phyloP scores from a whole-genome alignment of 257 asterid genomes.

The Plantago ovata region DNA sequence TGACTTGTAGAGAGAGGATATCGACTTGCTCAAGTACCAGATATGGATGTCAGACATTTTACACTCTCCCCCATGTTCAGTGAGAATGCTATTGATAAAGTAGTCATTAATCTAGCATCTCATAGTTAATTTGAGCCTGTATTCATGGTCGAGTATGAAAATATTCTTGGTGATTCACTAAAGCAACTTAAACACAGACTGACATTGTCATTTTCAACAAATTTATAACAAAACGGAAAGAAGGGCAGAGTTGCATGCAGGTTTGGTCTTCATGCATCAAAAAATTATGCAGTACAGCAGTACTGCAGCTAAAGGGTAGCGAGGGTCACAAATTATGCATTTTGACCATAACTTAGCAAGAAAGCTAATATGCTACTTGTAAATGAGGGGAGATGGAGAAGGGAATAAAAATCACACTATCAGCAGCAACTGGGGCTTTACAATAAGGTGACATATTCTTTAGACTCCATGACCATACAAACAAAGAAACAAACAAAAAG shows the following conservation, averaged over 20 bases:
- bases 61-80: background rate
- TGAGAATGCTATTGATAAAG: background rate
- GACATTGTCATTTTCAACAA: background rate
- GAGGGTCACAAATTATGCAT: too few species aligned
- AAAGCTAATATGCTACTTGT: too few species aligned
- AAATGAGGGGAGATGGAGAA: too few species aligned
- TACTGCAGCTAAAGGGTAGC: too few species aligned
- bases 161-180: background rate
- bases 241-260: slow-evolving; percentile 2
- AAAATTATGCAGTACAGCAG: too few species aligned
- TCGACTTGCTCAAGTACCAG: slow-evolving; percentile 1
- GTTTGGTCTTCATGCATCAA: background rate
- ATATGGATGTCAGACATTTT: background rate
- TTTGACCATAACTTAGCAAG: too few species aligned
- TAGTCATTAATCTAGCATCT: too few species aligned
- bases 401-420: too few species aligned
- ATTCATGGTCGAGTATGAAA: background rate
- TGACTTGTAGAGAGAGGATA: slow-evolving; percentile 13
- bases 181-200: background rate
- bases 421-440: too few species aligned
- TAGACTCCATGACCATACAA: too few species aligned
- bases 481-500: too few species aligned
- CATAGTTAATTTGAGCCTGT: background rate
- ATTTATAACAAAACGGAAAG: background rate
- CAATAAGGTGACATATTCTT: too few species aligned